phyloP scores from a whole-genome alignment of 1,139 yeast species.

The Geotrichum macrosporum region DNA sequence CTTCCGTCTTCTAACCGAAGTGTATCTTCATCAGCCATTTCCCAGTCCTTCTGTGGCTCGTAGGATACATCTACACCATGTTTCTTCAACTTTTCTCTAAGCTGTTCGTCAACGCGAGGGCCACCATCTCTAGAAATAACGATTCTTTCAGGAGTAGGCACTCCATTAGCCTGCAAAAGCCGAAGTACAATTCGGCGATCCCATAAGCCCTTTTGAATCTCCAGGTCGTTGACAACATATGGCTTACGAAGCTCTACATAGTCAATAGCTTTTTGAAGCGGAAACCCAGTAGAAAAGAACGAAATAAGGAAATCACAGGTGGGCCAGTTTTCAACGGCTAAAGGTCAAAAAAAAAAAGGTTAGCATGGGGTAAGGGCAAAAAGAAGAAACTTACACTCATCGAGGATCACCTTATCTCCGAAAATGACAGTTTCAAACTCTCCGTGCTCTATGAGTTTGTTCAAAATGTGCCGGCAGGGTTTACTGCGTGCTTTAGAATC shows the following conservation, averaged over 20 bases:
- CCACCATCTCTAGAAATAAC: constrained; percentile 97
- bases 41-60: constrained; percentile 68
- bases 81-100: constrained; percentile 50
- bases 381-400: constrained; percentile 47
- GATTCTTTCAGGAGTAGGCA: constrained; percentile 82
- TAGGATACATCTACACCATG: constrained; percentile 53
- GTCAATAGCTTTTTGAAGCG: constrained; percentile 88
- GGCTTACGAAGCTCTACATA: constrained; percentile 91
- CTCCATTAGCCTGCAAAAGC: constrained; percentile 74
- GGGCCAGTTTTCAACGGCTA: constrained; percentile 87
- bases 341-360: background rate
- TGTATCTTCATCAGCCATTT: constrained; percentile 79
- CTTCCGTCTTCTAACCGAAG: constrained; percentile 65
- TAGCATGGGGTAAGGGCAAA: constrained; percentile 1
- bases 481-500: constrained; percentile 93
- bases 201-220: constrained; percentile 92
- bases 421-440: constrained; percentile 95
- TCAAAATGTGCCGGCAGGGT: constrained; percentile 89
- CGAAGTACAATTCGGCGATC: constrained; percentile 85
- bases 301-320: constrained; percentile 93
- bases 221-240: constrained; percentile 78
- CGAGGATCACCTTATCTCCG: constrained; percentile 95
- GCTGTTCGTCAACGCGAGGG: constrained; percentile 70
- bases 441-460: constrained; percentile 82
- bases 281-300: constrained; percentile 94